Percentiles rank a stretch among this genome's conserved stretches.
These are phyloP conservation scores for Teratosphaeria epicoccoides DNA, from an alignment of 2,329 filamentous ascomycete genomes.

Conservation along the genomic window DNA sequence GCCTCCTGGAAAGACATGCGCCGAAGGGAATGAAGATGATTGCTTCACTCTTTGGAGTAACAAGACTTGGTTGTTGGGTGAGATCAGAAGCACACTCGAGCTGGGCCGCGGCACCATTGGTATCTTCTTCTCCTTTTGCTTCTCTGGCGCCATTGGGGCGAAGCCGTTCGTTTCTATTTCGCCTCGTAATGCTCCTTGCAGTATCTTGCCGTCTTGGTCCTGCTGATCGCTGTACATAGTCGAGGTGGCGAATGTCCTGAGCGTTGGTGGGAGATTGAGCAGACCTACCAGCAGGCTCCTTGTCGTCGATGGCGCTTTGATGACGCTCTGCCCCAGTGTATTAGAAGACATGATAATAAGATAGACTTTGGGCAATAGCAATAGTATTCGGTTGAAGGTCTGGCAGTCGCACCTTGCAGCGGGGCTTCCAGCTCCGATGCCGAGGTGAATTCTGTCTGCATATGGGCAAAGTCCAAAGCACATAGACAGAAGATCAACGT, in stretches of 20 bases:
- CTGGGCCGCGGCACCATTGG: constrained; percentile 49
- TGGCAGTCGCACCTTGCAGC: not conserved
- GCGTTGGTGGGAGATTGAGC: not conserved
- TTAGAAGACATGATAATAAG: not conserved
- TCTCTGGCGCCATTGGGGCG: constrained; percentile 8
- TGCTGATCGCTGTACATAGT: not conserved
- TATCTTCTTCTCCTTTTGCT: constrained; percentile 25
- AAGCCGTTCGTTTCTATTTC: constrained; percentile 11
- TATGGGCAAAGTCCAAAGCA: not conserved
- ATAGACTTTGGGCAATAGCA: not conserved
- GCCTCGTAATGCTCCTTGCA: constrained; percentile 6
- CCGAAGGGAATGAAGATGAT: constrained; percentile 75
- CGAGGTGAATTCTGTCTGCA: not conserved
- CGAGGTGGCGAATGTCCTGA: constrained; percentile 5
- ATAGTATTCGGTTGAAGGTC: not conserved
- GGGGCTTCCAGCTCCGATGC: not conserved
- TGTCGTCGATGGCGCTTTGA: not conserved
- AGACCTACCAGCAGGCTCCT: not conserved
- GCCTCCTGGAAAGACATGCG: constrained; percentile 91
- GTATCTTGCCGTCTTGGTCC: constrained; percentile 5
- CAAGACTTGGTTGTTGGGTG: constrained; percentile 75
- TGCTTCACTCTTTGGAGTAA: constrained; percentile 77
- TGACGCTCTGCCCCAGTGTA: not conserved
- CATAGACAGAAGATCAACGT: too few species aligned
- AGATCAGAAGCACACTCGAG: constrained; percentile 70